Conservation (phyloP, 1,284 basidiomycete species). For the Meira miltonrushii region DNA sequence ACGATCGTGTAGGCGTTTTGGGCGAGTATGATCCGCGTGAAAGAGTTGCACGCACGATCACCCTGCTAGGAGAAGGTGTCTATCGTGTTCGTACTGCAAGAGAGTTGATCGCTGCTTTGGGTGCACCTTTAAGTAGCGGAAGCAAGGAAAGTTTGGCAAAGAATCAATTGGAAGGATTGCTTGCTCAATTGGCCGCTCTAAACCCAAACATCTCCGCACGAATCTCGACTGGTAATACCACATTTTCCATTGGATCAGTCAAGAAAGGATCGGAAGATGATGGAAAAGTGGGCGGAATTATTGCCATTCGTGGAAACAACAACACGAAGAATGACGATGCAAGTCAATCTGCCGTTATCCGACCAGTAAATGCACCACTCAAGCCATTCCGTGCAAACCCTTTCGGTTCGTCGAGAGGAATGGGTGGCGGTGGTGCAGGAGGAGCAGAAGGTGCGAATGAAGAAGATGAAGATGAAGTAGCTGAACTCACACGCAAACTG, state of each 20-base stretch:
- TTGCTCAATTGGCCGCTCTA: slow-evolving; percentile 42
- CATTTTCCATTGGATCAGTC: slow-evolving; percentile 20
- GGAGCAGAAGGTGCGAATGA: slow-evolving; percentile 22
- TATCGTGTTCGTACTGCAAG: slow-evolving; percentile 40
- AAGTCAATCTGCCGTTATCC: slow-evolving; percentile 19
- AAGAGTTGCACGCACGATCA: slow-evolving; percentile 33
- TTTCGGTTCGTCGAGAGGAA: slow-evolving; percentile 13
- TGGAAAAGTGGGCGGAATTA: slow-evolving; percentile 26
- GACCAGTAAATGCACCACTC: slow-evolving; percentile 20
- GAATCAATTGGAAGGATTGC: slow-evolving; percentile 43
- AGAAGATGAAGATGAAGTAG: slow-evolving; percentile 46
- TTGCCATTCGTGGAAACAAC: slow-evolving; percentile 31
- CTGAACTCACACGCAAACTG: slow-evolving; percentile 39
- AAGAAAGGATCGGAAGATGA: slow-evolving; percentile 15
- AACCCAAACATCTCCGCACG: slow-evolving; percentile 37
- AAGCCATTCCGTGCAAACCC: slow-evolving; percentile 20
- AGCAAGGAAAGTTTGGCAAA: slow-evolving; percentile 41
- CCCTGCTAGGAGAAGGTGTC: slow-evolving; percentile 35
- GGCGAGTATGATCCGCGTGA: slow-evolving; percentile 38
- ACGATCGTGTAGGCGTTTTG: slow-evolving; percentile 41
- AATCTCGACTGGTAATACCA: slow-evolving; percentile 32
- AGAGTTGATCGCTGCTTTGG: slow-evolving; percentile 39
- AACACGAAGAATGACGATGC: slow-evolving; percentile 13
- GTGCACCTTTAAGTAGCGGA: slow-evolving; percentile 38
- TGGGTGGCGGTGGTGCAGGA: slow-evolving; percentile 18